Conservation (phyloP, 2,329 filamentous ascomycete species). For the Ophiocordyceps camponoti-saundersi region DNA sequence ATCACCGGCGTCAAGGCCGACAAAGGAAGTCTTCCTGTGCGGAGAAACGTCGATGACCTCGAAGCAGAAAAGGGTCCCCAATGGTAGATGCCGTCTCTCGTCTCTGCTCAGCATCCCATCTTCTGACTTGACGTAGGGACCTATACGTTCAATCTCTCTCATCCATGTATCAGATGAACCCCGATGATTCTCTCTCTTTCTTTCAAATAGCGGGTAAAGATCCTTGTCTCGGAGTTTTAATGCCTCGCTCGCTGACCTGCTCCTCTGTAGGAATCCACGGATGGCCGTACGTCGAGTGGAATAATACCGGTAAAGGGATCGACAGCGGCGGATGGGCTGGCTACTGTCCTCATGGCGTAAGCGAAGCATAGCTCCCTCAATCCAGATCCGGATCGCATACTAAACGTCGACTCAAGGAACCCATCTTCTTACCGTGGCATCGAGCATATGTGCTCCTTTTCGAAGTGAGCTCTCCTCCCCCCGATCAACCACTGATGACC, state of each 20-base stretch:
- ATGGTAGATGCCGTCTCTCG: not conserved
- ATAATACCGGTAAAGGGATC: constrained; percentile 16
- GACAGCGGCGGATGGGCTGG: constrained; percentile 15
- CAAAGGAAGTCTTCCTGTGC: not conserved
- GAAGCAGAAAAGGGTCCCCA: not conserved
- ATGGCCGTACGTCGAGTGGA: constrained; percentile 24
- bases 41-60: constrained; percentile 1
- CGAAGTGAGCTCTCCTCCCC: constrained; percentile 23
- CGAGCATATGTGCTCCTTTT: constrained; percentile 35
- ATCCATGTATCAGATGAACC: constrained; percentile 21
- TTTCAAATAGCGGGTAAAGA: constrained; percentile 28
- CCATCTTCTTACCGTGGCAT: constrained; percentile 37
- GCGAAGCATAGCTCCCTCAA: not conserved
- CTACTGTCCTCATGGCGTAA: constrained; percentile 31
- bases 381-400: not conserved
- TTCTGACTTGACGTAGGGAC: constrained; percentile 17
- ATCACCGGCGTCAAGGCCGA: not conserved
- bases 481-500: too few relatives aligned
- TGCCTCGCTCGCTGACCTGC: not conserved
- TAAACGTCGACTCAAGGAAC: constrained; percentile 17
- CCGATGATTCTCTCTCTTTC: constrained; percentile 27
- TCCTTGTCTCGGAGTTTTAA: not conserved
- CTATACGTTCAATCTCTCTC: constrained; percentile 30
- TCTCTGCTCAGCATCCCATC: not conserved
- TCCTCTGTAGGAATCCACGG: constrained; percentile 19